Evolutionary conservation across 2,329 filamentous ascomycete species (phyloP).

Genomic region (Samsoniella hepiali): DNA sequence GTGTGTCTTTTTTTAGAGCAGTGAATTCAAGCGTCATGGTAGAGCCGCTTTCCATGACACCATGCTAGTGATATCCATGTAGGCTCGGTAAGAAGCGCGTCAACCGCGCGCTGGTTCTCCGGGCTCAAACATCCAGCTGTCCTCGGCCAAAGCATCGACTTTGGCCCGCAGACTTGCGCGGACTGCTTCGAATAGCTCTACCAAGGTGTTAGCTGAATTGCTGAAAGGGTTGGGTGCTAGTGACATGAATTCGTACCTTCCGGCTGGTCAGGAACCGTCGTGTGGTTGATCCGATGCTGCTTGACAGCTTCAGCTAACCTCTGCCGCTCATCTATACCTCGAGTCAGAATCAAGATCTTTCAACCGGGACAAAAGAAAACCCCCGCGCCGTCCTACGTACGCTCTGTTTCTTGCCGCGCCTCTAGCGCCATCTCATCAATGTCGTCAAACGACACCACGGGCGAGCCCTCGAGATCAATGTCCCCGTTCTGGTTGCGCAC

Average conservation of each 20-base stretch:
- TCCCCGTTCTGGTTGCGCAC: conserved; percentile 62
- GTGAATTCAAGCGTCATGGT: conserved; percentile 16
- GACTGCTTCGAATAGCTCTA: conserved; percentile 68
- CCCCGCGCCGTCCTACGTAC: conserved; percentile 32
- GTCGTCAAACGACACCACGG: conserved; percentile 51
- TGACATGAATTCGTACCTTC: conserved; percentile 50
- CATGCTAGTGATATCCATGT: not conserved
- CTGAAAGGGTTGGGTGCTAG: not conserved
- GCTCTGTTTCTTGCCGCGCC: conserved; percentile 55
- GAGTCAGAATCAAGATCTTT: not conserved
- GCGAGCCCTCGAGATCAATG: conserved; percentile 57
- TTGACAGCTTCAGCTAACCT: conserved; percentile 59
- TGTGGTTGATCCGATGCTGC: conserved; percentile 56
- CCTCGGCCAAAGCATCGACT: conserved; percentile 70
- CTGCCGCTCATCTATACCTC: conserved; percentile 54
- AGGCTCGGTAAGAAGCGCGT: conserved; percentile 21
- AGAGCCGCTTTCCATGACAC: not conserved
- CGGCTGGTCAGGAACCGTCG: conserved; percentile 56
- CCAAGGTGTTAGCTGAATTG: conserved; percentile 20
- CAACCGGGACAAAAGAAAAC: too few relatives aligned
- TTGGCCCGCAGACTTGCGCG: conserved; percentile 68
- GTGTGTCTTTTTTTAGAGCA: conserved; percentile 9
- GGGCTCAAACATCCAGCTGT: conserved; percentile 88
- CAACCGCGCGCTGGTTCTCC: conserved; percentile 50
- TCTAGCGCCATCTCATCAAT: conserved; percentile 55